Evolutionary conservation across 306 rosid genomes (phyloP).

Genomic region (Lathyrus oleraceus): DNA sequence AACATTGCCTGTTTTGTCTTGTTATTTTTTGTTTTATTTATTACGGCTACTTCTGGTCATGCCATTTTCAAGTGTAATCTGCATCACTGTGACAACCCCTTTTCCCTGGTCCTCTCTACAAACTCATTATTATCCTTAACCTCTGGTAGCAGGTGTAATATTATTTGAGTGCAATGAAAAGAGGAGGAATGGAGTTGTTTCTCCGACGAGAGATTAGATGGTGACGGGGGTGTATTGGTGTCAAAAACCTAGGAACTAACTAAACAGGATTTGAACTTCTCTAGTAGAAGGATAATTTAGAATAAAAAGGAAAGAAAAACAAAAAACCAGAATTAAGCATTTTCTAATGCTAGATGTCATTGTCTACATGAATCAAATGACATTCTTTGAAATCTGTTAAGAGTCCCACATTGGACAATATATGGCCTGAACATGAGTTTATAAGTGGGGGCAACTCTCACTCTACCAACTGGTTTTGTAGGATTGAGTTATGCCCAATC

Average conservation of each 20-base stretch:
- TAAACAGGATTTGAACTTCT: background rate
- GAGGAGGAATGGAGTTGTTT: background rate
- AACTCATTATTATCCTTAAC: background rate
- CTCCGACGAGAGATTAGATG: background rate
- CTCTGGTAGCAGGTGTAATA: background rate
- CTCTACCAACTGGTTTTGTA: no score
- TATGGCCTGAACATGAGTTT: no score
- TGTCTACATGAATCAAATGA: background rate
- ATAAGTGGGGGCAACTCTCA: no score
- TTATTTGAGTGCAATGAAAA: background rate
- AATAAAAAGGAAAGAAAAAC: background rate
- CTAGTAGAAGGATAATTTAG: background rate
- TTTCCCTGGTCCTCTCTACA: background rate
- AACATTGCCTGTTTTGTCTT: constrained; percentile 5
- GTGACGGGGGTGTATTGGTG: background rate
- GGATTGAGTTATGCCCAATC: no score
- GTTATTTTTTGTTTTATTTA: background rate
- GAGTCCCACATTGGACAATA: no score
- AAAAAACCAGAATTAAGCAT: background rate
- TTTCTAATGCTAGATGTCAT: background rate
- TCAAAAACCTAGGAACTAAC: background rate
- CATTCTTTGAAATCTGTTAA: background rate
- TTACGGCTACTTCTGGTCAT: background rate
- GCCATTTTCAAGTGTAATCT: constrained; percentile 2
- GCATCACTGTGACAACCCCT: background rate